phyloP scores from a whole-genome alignment of 2,329 filamentous ascomycete genomes.

The Aspergillus spinulosporus region DNA sequence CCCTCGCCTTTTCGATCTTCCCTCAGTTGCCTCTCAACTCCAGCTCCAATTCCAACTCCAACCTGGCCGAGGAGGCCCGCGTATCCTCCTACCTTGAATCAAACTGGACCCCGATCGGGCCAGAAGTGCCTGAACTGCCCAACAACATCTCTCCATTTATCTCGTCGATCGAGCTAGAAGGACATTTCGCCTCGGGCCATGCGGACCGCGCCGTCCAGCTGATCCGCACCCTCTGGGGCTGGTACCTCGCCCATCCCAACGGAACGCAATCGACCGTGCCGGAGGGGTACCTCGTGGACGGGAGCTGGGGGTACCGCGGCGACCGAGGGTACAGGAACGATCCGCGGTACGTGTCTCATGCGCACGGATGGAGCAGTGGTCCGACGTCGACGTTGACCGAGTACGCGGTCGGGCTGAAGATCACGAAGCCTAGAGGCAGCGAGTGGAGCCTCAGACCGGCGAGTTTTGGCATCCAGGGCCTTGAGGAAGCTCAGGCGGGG shows the following conservation, averaged over 20 bases:
- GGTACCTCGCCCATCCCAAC: constrained; percentile 56
- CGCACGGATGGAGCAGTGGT: constrained; percentile 47
- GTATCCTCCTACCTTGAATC: background rate
- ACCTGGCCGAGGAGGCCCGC: constrained; percentile 23
- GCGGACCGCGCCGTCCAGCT: constrained; percentile 45
- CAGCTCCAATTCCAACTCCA: background rate
- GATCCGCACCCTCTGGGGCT: constrained; percentile 53
- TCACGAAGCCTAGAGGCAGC: constrained; percentile 42
- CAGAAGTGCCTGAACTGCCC: background rate
- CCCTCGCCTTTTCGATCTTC: background rate
- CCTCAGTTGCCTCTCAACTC: background rate
- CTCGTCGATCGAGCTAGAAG: constrained; percentile 46
- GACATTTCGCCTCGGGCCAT: constrained; percentile 43
- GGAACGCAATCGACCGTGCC: constrained; percentile 57
- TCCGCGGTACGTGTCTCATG: constrained; percentile 44
- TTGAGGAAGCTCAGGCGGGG: constrained; percentile 46
- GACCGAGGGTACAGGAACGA: constrained; percentile 55
- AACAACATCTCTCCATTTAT: constrained; percentile 33
- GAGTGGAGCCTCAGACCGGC: constrained; percentile 49
- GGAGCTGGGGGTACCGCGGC: constrained; percentile 37
- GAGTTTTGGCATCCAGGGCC: constrained; percentile 38
- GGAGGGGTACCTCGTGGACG: constrained; percentile 52
- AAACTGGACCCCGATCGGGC: constrained; percentile 1
- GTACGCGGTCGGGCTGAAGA: constrained; percentile 47
- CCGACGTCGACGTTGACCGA: constrained; percentile 47